A percentile compares a stretch with the other conserved stretches of the same genome.
Conservation (phyloP, 2,329 filamentous ascomycete species). For the Pseudogymnoascus sp. region DNA sequence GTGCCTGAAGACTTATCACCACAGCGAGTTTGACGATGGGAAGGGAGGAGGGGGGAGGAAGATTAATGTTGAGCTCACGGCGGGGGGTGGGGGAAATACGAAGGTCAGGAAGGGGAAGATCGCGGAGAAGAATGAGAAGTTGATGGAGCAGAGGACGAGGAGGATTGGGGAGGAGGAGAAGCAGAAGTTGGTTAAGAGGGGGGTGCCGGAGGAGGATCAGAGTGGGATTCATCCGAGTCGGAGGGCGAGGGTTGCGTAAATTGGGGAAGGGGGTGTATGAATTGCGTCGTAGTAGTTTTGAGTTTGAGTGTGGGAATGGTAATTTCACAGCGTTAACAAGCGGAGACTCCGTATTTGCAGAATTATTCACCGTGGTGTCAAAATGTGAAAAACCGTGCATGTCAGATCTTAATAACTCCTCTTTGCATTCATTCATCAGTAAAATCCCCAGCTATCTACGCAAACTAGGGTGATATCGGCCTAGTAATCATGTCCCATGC, state of each 20-base stretch:
- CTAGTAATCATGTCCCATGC: neutral
- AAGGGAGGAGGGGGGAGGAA: conserved; percentile 51
- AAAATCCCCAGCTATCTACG: conserved; percentile 1
- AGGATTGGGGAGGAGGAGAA: conserved; percentile 27
- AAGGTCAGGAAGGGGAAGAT: conserved; percentile 69
- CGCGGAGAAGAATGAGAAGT: conserved; percentile 75
- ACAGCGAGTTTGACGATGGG: conserved; percentile 64
- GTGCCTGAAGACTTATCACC: conserved; percentile 84
- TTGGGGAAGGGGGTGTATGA: neutral
- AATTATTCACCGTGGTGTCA: neutral
- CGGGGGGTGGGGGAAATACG: conserved; percentile 78
- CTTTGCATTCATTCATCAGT: neutral
- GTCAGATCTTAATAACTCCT: neutral
- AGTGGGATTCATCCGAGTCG: conserved; percentile 14
- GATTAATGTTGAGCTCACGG: conserved; percentile 92
- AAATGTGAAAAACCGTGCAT: neutral
- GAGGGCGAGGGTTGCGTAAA: conserved; percentile 9
- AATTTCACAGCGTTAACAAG: neutral
- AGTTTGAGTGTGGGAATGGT: neutral
- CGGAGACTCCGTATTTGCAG: neutral
- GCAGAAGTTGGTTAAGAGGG: conserved; percentile 24
- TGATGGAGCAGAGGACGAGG: conserved; percentile 59
- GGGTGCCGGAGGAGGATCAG: conserved; percentile 1
- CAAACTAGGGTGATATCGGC: neutral
- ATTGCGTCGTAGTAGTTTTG: neutral